Percentiles rank a stretch among this genome's conserved stretches.
Evolutionary conservation across 2,329 filamentous ascomycete species (phyloP).

Genomic region (Colletotrichum siamense): DNA sequence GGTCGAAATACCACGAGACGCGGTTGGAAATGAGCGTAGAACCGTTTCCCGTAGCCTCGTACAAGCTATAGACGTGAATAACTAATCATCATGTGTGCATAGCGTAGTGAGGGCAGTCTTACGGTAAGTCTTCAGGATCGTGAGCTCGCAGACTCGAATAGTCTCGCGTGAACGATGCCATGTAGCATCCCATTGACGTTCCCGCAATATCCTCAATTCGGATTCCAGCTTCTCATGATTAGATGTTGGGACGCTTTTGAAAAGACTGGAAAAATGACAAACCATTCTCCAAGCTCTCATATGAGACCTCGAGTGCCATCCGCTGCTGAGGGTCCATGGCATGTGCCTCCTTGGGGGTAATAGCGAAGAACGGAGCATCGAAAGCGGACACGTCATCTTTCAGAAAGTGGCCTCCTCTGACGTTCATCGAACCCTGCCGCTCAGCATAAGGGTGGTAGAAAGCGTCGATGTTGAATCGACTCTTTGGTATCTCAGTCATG

Average conservation of each 20-base stretch:
- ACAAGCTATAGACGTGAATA: no score
- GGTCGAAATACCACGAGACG: constrained; percentile 27
- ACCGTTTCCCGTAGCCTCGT: constrained; percentile 29
- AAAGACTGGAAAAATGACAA: not conserved
- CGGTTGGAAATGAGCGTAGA: constrained; percentile 26
- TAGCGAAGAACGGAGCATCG: constrained; percentile 33
- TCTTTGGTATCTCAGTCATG: not conserved
- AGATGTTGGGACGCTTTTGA: not conserved
- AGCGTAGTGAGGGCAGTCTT: not conserved
- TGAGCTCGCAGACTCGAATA: constrained; percentile 23
- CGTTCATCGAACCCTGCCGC: constrained; percentile 26
- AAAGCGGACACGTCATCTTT: constrained; percentile 22
- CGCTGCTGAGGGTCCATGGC: constrained; percentile 39
- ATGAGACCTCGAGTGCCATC: constrained; percentile 34
- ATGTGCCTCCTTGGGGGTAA: constrained; percentile 29
- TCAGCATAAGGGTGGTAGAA: not conserved
- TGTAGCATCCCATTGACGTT: constrained; percentile 32
- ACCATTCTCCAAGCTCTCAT: constrained; percentile 35
- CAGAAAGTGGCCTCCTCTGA: constrained; percentile 23
- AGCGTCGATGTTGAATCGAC: not conserved
- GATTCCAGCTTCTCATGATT: constrained; percentile 28
- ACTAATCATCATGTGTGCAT: no score
- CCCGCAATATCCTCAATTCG: constrained; percentile 30
- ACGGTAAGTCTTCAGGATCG: constrained; percentile 5
- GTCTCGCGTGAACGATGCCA: constrained; percentile 30